Conservation (phyloP, 805 yeast species). For the Candida boidinii region DNA sequence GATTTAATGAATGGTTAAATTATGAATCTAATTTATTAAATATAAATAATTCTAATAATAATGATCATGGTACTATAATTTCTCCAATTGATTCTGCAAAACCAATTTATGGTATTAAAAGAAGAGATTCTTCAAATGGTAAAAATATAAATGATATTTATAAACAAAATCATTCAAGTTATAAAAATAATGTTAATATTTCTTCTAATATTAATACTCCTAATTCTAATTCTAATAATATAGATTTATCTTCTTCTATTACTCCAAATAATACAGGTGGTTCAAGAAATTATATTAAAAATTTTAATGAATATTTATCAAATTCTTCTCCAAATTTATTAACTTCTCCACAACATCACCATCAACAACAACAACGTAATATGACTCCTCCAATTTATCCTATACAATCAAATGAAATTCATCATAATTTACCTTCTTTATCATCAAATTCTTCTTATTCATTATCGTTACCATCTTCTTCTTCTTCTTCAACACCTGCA, state of each 20-base stretch:
- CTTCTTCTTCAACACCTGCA: conserved; percentile 7
- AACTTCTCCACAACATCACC: too few species aligned
- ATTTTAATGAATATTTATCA: conserved; percentile 14
- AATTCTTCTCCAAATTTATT: conserved; percentile 5
- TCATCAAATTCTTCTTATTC: conserved; percentile 3
- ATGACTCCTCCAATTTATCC: neutral
- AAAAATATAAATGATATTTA: conserved; percentile 8
- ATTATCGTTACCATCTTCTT: conserved; percentile 4
- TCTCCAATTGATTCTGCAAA: conserved; percentile 14
- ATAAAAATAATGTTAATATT: neutral
- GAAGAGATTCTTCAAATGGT: conserved; percentile 7
- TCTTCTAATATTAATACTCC: neutral
- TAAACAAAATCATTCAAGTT: conserved; percentile 3
- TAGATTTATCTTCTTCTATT: neutral
- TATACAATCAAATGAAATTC: neutral
- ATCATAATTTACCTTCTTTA: neutral
- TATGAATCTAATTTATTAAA: too few species aligned
- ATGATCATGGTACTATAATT: neutral
- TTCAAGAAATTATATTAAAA: conserved; percentile 11
- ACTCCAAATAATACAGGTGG: neutral
- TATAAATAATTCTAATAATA: conserved; percentile 4
- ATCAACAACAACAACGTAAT: too few species aligned
- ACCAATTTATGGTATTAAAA: conserved; percentile 10
- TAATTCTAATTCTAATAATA: neutral
- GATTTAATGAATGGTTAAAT: conserved; percentile 54